These are phyloP conservation scores for Leccinum boreale DNA, from an alignment of 768 basidiomycete species.

Conservation along the genomic window DNA sequence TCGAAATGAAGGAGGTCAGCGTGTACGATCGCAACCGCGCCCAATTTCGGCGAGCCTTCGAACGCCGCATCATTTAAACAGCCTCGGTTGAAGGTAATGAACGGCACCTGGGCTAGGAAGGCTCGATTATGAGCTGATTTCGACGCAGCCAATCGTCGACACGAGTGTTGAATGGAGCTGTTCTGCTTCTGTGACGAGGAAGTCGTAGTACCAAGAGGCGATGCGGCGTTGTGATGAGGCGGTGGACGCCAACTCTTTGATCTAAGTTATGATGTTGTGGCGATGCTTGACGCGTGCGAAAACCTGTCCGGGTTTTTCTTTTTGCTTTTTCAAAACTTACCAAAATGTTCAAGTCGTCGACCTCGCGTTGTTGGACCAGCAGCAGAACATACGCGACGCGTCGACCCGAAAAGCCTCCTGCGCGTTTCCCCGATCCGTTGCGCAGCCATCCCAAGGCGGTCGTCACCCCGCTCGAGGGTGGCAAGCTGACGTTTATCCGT, in stretches of 20 bases:
- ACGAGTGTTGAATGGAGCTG: not conserved
- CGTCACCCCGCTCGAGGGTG: slow-evolving; percentile 48
- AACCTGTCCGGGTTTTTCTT: not conserved
- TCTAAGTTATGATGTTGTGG: not conserved
- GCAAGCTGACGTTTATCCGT: slow-evolving; percentile 74
- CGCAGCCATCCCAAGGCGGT: slow-evolving; percentile 48
- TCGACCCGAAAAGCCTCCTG: slow-evolving; percentile 41
- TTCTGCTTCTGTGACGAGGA: slow-evolving; percentile 4
- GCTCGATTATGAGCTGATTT: not conserved
- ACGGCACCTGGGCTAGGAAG: not conserved
- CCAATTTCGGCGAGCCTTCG: slow-evolving; percentile 35
- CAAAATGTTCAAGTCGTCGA: slow-evolving; percentile 18
- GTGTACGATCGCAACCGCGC: slow-evolving; percentile 24
- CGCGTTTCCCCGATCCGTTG: slow-evolving; percentile 58
- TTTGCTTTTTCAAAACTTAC: too few relatives aligned
- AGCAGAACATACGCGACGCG: slow-evolving; percentile 43
- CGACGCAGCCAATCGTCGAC: not conserved
- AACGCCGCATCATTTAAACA: slow-evolving; percentile 37
- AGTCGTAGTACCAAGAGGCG: not conserved
- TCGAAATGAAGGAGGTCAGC: slow-evolving; percentile 19
- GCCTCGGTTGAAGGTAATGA: slow-evolving; percentile 27
- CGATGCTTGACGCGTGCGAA: not conserved
- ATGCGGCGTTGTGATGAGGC: slow-evolving; percentile 4
- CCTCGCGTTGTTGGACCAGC: not conserved
- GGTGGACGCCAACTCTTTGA: not conserved